Conservation (phyloP, 352 stramenopile genomes). For the Blastocystis sp. region DNA sequence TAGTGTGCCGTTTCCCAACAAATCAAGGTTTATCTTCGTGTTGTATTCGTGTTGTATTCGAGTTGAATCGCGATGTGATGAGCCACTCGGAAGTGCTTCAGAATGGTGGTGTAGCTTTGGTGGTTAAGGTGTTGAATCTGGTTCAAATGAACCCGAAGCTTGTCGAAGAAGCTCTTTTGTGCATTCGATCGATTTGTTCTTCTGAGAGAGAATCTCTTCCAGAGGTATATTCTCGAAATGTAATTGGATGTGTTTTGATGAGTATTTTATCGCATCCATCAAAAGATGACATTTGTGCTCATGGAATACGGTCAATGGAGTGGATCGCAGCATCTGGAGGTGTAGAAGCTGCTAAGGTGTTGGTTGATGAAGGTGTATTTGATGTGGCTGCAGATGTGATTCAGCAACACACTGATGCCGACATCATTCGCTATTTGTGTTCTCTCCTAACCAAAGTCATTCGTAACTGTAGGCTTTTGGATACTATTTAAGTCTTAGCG, state of each 20-base stretch:
- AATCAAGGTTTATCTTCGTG: conserved; percentile 5
- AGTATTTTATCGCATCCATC: not conserved
- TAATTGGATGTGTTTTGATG: conserved; percentile 25
- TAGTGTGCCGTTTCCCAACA: not conserved
- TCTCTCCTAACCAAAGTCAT: not conserved
- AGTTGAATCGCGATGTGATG: not conserved
- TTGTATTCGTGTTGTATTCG: conserved; percentile 10
- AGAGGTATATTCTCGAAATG: not conserved
- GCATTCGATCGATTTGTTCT: conserved; percentile 32
- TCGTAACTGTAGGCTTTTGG: not conserved
- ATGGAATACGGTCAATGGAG: conserved; percentile 22
- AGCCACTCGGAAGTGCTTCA: not conserved
- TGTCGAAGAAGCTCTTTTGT: not conserved
- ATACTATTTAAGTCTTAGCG: too few relatives aligned
- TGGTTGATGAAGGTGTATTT: conserved; percentile 38
- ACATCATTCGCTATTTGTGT: not conserved
- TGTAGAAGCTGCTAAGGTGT: not conserved
- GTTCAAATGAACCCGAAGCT: not conserved
- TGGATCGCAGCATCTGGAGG: not conserved
- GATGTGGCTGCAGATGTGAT: not conserved
- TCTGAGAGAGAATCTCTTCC: not conserved
- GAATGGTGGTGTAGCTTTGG: not conserved
- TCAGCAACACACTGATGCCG: not conserved
- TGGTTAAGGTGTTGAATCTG: not conserved
- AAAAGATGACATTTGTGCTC: not conserved